Evolutionary conservation across 257 asterid genomes (phyloP), one percentile per base, ranked within the genome.

Genomic region (Parsonsia alboflavescens): DNA sequence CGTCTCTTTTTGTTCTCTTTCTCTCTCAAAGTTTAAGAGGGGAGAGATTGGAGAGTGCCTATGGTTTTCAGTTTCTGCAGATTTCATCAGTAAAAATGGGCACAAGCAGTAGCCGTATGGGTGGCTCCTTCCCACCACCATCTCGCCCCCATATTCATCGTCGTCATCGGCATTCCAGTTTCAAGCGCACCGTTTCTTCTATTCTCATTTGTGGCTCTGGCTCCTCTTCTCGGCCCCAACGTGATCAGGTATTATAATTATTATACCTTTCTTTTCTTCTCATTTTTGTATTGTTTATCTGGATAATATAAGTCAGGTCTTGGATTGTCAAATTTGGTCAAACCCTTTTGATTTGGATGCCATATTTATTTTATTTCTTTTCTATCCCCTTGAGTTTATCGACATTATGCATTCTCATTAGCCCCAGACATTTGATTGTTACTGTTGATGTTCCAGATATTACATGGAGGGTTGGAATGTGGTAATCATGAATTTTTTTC

Each of bases 171-270:
- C 75, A 21, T 49, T 75, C 77, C 69, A 56, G 65, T 42, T 19
- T 73, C 76, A 83, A 75, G 71, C 80, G 80, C 71, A 24, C 52
- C 74, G 21, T 80, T 26, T 64, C 79, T 41, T 83, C 85, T 42
- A 28, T 83, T 63, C 75, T 79, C 45, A 33, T 83, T 44, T 83
- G 87, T 53, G 87, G 87, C 12, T 79, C 83, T 49, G 58, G 68
- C 12, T 70, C 87, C 10, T 33, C 86, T 39, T 75, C 82, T 39
- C 64, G 50, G 26, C 72, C 73, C 26, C 67, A 30, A 16, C 26
- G 50, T 22, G 24, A 58, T 57, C 81, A 83, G 87, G 87, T 83
- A 68, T 7, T 36, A 36, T 9, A 7, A 41, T 17, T 33, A 17
- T 15, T 52, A 6, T 52, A 17, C 10, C 4, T 50, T 33, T 19